Conservation (phyloP, 2,329 filamentous ascomycete species). For the Sphaerulina musiva region DNA sequence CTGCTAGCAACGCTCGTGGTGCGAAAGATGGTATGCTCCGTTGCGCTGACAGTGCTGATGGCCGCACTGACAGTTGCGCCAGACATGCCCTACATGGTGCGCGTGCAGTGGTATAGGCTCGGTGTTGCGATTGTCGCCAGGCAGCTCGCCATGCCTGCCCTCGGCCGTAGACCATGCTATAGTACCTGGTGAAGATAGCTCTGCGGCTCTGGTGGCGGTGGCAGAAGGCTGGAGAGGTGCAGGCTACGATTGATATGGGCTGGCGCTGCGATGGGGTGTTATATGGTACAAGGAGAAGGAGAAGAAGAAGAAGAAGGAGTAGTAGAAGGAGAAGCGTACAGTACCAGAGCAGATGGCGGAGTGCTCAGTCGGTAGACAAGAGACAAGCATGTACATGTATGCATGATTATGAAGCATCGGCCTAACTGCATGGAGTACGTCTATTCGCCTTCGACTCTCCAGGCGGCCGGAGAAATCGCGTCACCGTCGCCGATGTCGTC, state of each 20-base stretch:
- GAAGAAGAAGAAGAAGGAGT: neutral
- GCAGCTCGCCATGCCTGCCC: conserved; percentile 60
- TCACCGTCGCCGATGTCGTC: neutral
- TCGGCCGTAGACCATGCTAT: conserved; percentile 58
- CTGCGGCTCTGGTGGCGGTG: neutral
- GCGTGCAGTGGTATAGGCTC: conserved; percentile 26
- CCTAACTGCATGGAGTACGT: neutral
- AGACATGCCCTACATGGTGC: conserved; percentile 26
- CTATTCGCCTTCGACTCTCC: neutral
- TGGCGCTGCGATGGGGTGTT: too few species aligned
- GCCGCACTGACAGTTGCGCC: conserved; percentile 19
- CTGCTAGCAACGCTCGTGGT: conserved; percentile 19
- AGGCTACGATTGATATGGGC: too few species aligned
- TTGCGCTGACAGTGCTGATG: conserved; percentile 17
- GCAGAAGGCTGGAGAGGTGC: neutral
- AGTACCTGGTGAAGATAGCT: neutral
- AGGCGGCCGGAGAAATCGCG: too few species aligned
- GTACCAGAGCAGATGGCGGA: too few species aligned
- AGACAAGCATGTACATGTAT: neutral
- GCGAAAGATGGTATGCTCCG: conserved; percentile 19
- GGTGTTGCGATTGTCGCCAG: conserved; percentile 31
- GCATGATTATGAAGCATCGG: neutral
- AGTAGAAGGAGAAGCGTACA: neutral
- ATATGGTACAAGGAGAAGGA: neutral
- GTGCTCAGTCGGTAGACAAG: too few species aligned